These are phyloP conservation scores for Cystoderma amianthinum DNA, from an alignment of 768 basidiomycete genomes.

Conservation along the genomic window DNA sequence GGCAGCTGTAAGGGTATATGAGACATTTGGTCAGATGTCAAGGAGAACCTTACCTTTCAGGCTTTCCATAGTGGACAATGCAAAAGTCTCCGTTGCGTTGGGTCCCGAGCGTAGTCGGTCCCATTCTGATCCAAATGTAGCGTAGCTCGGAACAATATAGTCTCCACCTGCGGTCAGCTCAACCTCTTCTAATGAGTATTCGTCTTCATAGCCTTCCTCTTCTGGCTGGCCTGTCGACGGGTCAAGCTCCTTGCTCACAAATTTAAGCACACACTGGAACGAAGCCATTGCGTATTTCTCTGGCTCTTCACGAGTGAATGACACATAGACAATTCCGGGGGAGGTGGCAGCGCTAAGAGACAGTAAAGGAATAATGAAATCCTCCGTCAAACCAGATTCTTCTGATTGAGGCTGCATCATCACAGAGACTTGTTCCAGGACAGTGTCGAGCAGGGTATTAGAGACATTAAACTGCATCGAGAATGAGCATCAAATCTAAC, in stretches of 20 bases:
- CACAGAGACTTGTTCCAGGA: constrained; percentile 90
- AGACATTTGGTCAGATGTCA: constrained; percentile 3
- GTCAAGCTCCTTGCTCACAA: constrained; percentile 95
- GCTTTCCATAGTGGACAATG: constrained; percentile 86
- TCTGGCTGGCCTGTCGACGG: constrained; percentile 93
- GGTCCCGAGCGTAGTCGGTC: constrained; percentile 78
- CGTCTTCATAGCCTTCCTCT: constrained; percentile 98
- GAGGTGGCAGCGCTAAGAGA: constrained; percentile 63
- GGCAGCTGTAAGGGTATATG: constrained; percentile 53
- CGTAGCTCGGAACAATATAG: constrained; percentile 94
- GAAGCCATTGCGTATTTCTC: constrained; percentile 74
- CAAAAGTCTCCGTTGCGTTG: constrained; percentile 86
- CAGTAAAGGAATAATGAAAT: constrained; percentile 87
- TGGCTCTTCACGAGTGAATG: constrained; percentile 80
- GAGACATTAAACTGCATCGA: constrained; percentile 86
- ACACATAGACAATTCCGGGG: constrained; percentile 87
- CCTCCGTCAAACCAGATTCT: constrained; percentile 76
- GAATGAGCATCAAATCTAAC: constrained; percentile 8
- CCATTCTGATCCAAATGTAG: constrained; percentile 92
- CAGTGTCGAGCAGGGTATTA: constrained; percentile 93
- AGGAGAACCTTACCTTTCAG: constrained; percentile 79
- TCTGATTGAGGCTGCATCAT: constrained; percentile 80
- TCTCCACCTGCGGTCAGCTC: constrained; percentile 90
- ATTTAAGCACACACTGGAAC: constrained; percentile 89
- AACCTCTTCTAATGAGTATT: constrained; percentile 95